Evolutionary conservation across 495 filamentous ascomycete genomes (phyloP).

Genomic region (Pyronema domesticum): DNA sequence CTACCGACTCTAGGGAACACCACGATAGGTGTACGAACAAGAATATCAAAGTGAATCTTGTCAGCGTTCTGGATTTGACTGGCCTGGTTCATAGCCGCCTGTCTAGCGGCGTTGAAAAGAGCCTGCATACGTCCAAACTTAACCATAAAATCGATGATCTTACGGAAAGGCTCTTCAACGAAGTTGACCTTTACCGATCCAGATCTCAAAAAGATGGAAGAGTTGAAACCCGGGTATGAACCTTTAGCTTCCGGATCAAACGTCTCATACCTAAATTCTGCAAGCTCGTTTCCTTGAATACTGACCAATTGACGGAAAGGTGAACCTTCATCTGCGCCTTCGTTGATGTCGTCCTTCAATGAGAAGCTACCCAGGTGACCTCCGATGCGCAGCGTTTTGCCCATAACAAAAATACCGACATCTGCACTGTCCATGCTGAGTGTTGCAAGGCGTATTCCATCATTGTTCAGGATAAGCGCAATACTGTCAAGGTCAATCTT

Average conservation of each 20-base stretch:
- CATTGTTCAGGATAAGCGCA: constrained; percentile 88
- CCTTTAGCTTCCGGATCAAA: constrained; percentile 54
- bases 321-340: constrained; percentile 65
- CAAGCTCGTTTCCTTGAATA: constrained; percentile 86
- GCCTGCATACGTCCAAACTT: constrained; percentile 99
- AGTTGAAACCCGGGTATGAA: constrained; percentile 85
- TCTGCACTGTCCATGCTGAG: constrained; percentile 80
- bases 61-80: constrained; percentile 78
- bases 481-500: constrained; percentile 89
- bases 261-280: constrained; percentile 95
- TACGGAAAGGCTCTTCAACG: constrained; percentile 87
- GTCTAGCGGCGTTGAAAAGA: constrained; percentile 90
- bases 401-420: constrained; percentile 73
- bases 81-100: constrained; percentile 87
- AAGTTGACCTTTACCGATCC: constrained; percentile 95
- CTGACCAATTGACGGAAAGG: constrained; percentile 72
- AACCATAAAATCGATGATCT: constrained; percentile 92
- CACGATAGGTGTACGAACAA: constrained; percentile 84
- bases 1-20: constrained; percentile 66
- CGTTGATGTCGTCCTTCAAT: constrained; percentile 82
- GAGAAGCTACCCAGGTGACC: constrained; percentile 74
- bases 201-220: constrained; percentile 68
- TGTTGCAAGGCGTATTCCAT: constrained; percentile 85
- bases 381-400: constrained; percentile 65
- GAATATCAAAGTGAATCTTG: constrained; percentile 81